A percentile compares a stretch with the other conserved stretches of the same genome.
These are phyloP conservation scores for Taphrina flavorubra DNA, from an alignment of 1,139 yeast species.

Conservation along the genomic window DNA sequence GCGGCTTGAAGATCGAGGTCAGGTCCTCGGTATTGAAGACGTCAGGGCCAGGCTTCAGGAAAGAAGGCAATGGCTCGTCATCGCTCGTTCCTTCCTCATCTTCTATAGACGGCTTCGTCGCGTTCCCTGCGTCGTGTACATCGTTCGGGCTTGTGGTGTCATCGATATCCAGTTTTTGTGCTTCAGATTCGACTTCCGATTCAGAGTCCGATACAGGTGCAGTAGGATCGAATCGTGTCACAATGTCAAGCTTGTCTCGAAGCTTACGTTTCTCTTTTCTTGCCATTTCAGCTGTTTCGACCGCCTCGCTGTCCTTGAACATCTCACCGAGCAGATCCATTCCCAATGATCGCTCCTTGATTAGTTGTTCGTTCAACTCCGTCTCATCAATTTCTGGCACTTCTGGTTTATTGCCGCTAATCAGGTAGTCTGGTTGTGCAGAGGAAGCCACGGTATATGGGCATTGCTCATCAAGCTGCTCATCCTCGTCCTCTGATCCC, in stretches of 20 bases:
- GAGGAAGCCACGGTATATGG: constrained; percentile 34
- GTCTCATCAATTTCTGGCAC: constrained; percentile 5
- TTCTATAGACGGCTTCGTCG: neutral
- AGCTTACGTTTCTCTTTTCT: constrained; percentile 7
- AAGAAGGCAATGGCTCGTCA: constrained; percentile 5
- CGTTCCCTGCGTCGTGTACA: neutral
- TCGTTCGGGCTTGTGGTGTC: neutral
- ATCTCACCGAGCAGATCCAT: constrained; percentile 31
- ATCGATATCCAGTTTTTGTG: constrained; percentile 44
- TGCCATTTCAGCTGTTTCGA: constrained; percentile 1
- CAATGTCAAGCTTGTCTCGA: constrained; percentile 20
- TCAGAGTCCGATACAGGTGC: constrained; percentile 54
- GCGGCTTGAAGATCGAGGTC: constrained; percentile 36
- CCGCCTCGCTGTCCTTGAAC: constrained; percentile 23
- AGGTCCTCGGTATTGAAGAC: constrained; percentile 16
- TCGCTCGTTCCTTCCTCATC: neutral
- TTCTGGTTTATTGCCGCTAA: neutral
- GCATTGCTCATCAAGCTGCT: neutral
- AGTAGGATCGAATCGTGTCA: constrained; percentile 22
- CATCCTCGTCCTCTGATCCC: constrained; percentile 24
- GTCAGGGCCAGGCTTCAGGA: neutral
- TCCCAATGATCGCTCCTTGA: constrained; percentile 16
- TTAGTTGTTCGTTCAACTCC: constrained; percentile 17
- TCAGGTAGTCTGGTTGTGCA: constrained; percentile 27
- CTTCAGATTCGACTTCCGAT: constrained; percentile 58